Evolutionary conservation across 345 rosid genomes (phyloP), one percentile per base, ranked within the genome.

Genomic region (Geranium brycei): DNA sequence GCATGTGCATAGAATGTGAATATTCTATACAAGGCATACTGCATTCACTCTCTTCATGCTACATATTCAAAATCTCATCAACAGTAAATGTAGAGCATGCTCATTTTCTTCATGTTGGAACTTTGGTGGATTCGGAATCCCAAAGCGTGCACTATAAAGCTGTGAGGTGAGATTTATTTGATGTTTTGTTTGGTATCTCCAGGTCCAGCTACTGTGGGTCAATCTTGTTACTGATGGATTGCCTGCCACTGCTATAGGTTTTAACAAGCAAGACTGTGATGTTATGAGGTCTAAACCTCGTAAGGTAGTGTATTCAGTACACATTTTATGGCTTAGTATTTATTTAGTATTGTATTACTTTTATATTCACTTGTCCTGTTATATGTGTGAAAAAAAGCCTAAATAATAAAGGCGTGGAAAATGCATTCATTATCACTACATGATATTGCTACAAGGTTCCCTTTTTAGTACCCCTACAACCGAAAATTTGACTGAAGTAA

Each of bases 201-300:
- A 93, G 97, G 99, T 93, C 79, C 99, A 93, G 76, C 85, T 93
- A 71, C 78, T 93, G 51, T 93, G 99, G 99, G 99, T 93, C 75
- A 93, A 93, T 80, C 79, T 93, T 80, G 99, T 93, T 32, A 93
- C 97, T 18, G 99, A 93, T 83, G 99, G 99, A 61, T 76, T 93
- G 81, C 99, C 99, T 74, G 99, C 99, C 75, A 90, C 97, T 71
- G 99, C 99, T 71, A 93, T 93, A 80, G 97, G 97, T 62, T 91
- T 93, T 68, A 93, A 93, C 69, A 91, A 88, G 82, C 99, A 87
- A 81, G 99, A 93, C 66, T 82, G 88, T 19, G 97, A 93, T 70
- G 97, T 93, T 66, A 93, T 93, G 99, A 93, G 83, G 79, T 87
- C 85, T 47, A 91, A 91, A 78, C 99, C 99, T 69, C 95, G 99